phyloP scores from a whole-genome alignment of 306 rosid species.

The Prunus padus region DNA sequence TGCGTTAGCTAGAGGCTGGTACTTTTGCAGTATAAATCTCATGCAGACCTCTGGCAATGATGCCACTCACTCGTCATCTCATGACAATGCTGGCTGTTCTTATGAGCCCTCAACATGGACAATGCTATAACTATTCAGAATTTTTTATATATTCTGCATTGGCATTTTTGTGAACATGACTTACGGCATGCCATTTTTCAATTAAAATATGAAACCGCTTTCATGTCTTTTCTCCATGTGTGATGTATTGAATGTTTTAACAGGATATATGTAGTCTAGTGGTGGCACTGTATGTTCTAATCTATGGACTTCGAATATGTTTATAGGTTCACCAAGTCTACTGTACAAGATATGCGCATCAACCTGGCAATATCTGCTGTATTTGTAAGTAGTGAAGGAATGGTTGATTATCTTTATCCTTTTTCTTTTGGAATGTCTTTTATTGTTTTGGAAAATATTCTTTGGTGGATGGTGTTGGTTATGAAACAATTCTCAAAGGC shows the following conservation, averaged over 20 bases:
- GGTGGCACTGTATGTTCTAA: constrained; percentile 8
- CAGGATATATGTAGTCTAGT: constrained; percentile 6
- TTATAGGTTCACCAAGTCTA: constrained; percentile 85
- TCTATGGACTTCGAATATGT: constrained; percentile 31
- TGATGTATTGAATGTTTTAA: neutral
- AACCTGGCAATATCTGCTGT: constrained; percentile 84
- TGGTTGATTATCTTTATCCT: constrained; percentile 11
- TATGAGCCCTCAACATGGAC: neutral
- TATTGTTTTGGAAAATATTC: neutral
- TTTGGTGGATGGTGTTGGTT: neutral
- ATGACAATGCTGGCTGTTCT: neutral
- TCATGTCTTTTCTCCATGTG: neutral
- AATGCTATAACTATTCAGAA: neutral
- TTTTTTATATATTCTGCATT: neutral
- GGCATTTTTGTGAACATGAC: neutral
- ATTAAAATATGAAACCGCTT: neutral
- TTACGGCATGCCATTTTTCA: neutral
- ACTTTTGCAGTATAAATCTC: neutral
- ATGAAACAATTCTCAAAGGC: neutral
- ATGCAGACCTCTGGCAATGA: neutral
- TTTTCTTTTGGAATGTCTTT: neutral
- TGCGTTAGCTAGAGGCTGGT: neutral
- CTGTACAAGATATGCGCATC: constrained; percentile 67
- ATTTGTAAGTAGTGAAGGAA: constrained; percentile 66
- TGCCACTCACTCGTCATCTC: neutral